Conservation (phyloP, 352 stramenopile genomes). For the Phytophthora rubi region DNA sequence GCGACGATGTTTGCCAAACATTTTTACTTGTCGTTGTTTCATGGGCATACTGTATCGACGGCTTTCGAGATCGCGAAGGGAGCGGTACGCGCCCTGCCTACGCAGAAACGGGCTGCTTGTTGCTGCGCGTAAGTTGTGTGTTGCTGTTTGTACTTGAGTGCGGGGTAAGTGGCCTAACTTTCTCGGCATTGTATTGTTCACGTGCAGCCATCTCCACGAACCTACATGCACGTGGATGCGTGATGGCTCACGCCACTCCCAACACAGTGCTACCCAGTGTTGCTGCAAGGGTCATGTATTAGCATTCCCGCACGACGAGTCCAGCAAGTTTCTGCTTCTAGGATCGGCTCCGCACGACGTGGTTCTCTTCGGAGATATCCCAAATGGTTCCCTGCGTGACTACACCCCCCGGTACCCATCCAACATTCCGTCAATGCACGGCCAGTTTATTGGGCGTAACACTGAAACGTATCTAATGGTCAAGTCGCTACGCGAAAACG, state of each 20-base stretch:
- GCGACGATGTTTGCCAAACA: slow-evolving; percentile 88
- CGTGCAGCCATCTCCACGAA: slow-evolving; percentile 72
- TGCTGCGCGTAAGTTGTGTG: slow-evolving; percentile 75
- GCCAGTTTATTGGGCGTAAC: slow-evolving; percentile 84
- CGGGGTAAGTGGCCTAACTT: not conserved
- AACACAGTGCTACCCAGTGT: slow-evolving; percentile 71
- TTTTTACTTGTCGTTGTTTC: slow-evolving; percentile 85
- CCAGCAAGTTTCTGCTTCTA: slow-evolving; percentile 81
- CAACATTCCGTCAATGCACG: slow-evolving; percentile 84
- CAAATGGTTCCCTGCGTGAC: slow-evolving; percentile 61
- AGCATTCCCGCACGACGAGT: slow-evolving; percentile 82
- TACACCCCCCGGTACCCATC: slow-evolving; percentile 74
- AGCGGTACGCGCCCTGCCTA: slow-evolving; percentile 68
- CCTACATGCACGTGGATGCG: slow-evolving; percentile 75
- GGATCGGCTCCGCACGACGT: slow-evolving; percentile 65
- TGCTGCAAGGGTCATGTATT: slow-evolving; percentile 77
- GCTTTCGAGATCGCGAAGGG: slow-evolving; percentile 82
- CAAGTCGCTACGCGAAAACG: slow-evolving; percentile 74
- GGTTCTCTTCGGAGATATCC: slow-evolving; percentile 73
- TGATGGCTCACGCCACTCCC: slow-evolving; percentile 64
- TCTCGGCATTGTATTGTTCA: not conserved
- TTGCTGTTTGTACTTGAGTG: not conserved
- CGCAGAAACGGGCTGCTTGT: slow-evolving; percentile 64
- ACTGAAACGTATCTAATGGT: slow-evolving; percentile 84
- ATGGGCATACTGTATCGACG: slow-evolving; percentile 67